Conservation (phyloP, 352 stramenopile species). For the Pythium periplocum region DNA sequence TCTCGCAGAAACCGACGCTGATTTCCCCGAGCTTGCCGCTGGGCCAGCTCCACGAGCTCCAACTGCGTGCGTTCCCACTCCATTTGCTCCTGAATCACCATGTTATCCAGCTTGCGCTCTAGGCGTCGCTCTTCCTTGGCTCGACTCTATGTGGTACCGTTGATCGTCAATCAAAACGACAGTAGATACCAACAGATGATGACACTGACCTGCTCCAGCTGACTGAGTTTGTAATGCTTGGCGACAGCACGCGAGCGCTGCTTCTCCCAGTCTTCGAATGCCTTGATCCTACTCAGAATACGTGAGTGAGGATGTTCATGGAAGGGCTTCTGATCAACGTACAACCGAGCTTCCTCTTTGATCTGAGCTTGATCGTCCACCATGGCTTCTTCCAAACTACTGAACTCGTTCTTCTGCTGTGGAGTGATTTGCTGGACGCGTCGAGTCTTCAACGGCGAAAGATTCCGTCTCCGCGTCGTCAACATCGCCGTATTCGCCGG, state of each 20-base stretch:
- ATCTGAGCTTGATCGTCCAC: too few species aligned
- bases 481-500: too few species aligned
- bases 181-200: neutral
- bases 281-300: too few species aligned
- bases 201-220: slow-evolving; percentile 20
- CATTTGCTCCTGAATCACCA: slow-evolving; percentile 24
- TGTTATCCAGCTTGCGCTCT: slow-evolving; percentile 24
- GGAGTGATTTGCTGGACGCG: too few species aligned
- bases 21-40: slow-evolving; percentile 5
- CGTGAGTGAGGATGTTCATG: too few species aligned
- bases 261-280: slow-evolving; percentile 8
- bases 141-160: slow-evolving; percentile 14
- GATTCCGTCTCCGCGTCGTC: too few species aligned
- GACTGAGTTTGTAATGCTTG: slow-evolving; percentile 18
- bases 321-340: too few species aligned
- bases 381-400: too few species aligned
- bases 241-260: neutral
- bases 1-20: slow-evolving; percentile 17
- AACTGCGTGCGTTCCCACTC: slow-evolving; percentile 33
- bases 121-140: slow-evolving; percentile 12
- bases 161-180: too few species aligned
- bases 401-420: too few species aligned
- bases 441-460: too few species aligned
- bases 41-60: slow-evolving; percentile 12
- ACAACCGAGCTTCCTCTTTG: too few species aligned